Percentiles rank a stretch among this genome's conserved stretches.
These are phyloP conservation scores for Polysphondylium violaceum DNA, from an alignment of 78 protist genomes.

Conservation along the genomic window DNA sequence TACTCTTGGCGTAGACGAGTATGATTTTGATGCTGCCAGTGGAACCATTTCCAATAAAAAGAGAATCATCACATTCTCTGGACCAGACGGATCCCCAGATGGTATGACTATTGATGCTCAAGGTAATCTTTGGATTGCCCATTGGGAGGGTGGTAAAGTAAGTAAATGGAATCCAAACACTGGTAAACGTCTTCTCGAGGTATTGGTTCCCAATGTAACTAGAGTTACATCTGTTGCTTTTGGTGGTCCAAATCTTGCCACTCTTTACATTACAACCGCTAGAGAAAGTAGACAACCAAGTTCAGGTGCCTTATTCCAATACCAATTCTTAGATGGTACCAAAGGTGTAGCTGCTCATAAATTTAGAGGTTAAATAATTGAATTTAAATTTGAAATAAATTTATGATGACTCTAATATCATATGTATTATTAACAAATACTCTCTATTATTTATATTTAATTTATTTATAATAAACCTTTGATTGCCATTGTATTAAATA, in stretches of 20 bases:
- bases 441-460: not conserved
- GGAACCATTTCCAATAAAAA: constrained; percentile 11
- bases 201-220: constrained; percentile 32
- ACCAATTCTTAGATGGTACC: constrained; percentile 28
- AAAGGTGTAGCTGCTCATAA: constrained; percentile 18
- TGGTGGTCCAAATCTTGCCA: constrained; percentile 53
- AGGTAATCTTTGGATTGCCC: constrained; percentile 80
- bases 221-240: constrained; percentile 65
- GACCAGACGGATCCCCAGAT: constrained; percentile 29
- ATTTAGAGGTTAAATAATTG: constrained; percentile 30
- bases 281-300: constrained; percentile 10
- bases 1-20: constrained; percentile 19
- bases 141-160: constrained; percentile 71
- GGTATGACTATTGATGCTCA: constrained; percentile 62
- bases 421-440: not conserved
- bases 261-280: constrained; percentile 65
- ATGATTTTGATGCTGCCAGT: not conserved
- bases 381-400: not conserved
- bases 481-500: constrained; percentile 51
- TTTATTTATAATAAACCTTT: constrained; percentile 40
- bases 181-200: not conserved
- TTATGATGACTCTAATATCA: too few species aligned
- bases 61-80: not conserved
- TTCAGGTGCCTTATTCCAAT: constrained; percentile 21
- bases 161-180: constrained; percentile 68